phyloP scores from a whole-genome alignment of 345 rosid genomes.

The Populus ilicifolia region DNA sequence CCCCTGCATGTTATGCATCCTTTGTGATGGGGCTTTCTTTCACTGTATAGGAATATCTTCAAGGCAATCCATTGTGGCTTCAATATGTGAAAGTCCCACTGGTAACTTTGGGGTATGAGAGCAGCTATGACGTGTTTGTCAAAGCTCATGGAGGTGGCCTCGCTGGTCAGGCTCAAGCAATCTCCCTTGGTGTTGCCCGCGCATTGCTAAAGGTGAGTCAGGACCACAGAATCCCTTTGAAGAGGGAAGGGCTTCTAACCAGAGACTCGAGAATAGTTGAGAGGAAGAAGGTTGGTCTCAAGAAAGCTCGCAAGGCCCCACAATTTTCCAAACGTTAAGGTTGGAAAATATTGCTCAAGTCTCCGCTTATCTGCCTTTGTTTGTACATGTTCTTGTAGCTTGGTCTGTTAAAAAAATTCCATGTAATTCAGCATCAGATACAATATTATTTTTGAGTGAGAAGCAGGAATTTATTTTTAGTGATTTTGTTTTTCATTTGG shows the following conservation, averaged over 20 bases:
- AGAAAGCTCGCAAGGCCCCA: constrained; percentile 96
- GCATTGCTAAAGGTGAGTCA: constrained; percentile 77
- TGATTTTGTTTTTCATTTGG: background rate
- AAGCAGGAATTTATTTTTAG: background rate
- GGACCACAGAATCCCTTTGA: constrained; percentile 67
- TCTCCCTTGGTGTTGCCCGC: constrained; percentile 83
- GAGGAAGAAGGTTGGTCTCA: constrained; percentile 91
- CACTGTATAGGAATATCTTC: constrained; percentile 74
- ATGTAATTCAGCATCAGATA: background rate
- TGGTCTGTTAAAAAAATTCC: background rate
- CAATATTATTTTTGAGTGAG: background rate
- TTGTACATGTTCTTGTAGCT: background rate
- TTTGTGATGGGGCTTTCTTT: background rate
- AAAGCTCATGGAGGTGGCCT: constrained; percentile 97
- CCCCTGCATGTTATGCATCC: background rate
- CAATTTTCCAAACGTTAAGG: constrained; percentile 82
- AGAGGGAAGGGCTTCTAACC: constrained; percentile 75
- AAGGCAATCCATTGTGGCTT: constrained; percentile 95
- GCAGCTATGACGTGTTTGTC: constrained; percentile 75
- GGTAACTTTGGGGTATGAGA: constrained; percentile 77
- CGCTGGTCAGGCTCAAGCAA: constrained; percentile 96
- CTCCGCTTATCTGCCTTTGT: background rate
- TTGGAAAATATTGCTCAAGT: background rate
- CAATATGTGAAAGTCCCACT: constrained; percentile 79
- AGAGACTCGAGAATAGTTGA: constrained; percentile 87